Percentiles rank a stretch among this genome's conserved stretches.
These are phyloP conservation scores for Antrodiella citrinella DNA, from an alignment of 768 basidiomycete genomes.

Conservation along the genomic window DNA sequence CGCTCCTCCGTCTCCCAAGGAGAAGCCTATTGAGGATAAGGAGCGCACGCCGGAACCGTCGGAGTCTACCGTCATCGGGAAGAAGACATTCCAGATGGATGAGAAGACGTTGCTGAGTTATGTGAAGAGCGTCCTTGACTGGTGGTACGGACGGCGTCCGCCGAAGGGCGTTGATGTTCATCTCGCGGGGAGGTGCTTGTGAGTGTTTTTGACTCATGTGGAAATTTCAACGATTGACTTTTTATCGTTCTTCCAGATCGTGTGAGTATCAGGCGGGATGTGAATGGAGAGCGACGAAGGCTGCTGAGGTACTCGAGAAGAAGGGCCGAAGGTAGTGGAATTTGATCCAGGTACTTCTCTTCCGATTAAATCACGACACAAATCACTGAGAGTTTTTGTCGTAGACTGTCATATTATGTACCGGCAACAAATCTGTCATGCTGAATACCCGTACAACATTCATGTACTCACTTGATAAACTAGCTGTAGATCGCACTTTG, in stretches of 20 bases:
- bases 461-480: no score
- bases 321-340: no score
- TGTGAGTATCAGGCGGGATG: conserved; percentile 73
- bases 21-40: conserved; percentile 2
- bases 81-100: conserved; percentile 49
- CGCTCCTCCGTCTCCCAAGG: conserved; percentile 5
- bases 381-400: no score
- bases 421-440: no score
- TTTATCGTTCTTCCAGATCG: conserved; percentile 27
- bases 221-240: background rate
- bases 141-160: conserved; percentile 68
- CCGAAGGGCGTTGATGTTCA: conserved; percentile 63
- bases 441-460: no score
- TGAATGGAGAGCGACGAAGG: conserved; percentile 64
- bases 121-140: conserved; percentile 48
- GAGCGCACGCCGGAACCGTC: background rate
- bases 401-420: no score
- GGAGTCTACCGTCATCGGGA: conserved; percentile 51
- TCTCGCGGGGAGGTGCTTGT: conserved; percentile 61
- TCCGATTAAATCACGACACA: no score
- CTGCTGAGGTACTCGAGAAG: conserved; percentile 29
- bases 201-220: conserved; percentile 23
- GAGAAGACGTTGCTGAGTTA: conserved; percentile 42
- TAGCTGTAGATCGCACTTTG: no score
- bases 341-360: no score